Conservation (phyloP, 164 flowering plant genomes). For the Dillenia suffruticosa region DNA sequence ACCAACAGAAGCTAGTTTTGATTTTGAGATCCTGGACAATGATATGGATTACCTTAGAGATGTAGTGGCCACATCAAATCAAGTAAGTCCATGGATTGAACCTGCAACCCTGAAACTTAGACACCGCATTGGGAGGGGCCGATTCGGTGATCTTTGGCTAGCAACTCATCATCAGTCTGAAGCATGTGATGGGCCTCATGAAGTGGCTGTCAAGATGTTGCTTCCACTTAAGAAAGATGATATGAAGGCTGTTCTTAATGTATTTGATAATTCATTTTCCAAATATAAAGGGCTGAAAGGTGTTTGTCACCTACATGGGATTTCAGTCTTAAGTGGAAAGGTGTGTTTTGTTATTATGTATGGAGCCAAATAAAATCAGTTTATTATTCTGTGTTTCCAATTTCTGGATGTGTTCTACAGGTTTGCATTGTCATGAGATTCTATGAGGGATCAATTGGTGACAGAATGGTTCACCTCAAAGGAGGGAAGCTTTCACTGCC, state of each 20-base stretch:
- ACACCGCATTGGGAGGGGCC: conserved; percentile 84
- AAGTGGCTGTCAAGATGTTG: conserved; percentile 84
- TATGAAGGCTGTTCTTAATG: conserved; percentile 32
- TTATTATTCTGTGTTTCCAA: no score
- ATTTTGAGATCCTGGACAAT: conserved; percentile 62
- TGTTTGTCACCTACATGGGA: conserved; percentile 72
- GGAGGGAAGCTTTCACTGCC: conserved; percentile 65
- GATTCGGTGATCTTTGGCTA: conserved; percentile 88
- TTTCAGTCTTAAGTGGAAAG: conserved; percentile 62
- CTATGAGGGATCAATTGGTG: conserved; percentile 86
- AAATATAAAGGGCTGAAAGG: conserved; percentile 41
- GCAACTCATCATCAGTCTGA: conserved; percentile 76
- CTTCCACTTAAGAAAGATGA: conserved; percentile 59
- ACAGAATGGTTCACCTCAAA: conserved; percentile 64
- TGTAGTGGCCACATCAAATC: conserved; percentile 51
- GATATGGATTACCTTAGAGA: conserved; percentile 58
- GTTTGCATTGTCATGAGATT: conserved; percentile 78
- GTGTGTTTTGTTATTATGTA: conserved; percentile 18
- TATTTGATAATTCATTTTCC: conserved; percentile 45
- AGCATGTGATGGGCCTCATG: conserved; percentile 77
- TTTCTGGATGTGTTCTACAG: conserved; percentile 22
- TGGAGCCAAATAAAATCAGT: no score
- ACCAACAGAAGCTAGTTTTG: conserved; percentile 36
- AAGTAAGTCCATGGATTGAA: conserved; percentile 57
- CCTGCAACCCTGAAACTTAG: conserved; percentile 62